phyloP scores from a whole-genome alignment of 768 basidiomycete genomes.

The Serendipita indica region DNA sequence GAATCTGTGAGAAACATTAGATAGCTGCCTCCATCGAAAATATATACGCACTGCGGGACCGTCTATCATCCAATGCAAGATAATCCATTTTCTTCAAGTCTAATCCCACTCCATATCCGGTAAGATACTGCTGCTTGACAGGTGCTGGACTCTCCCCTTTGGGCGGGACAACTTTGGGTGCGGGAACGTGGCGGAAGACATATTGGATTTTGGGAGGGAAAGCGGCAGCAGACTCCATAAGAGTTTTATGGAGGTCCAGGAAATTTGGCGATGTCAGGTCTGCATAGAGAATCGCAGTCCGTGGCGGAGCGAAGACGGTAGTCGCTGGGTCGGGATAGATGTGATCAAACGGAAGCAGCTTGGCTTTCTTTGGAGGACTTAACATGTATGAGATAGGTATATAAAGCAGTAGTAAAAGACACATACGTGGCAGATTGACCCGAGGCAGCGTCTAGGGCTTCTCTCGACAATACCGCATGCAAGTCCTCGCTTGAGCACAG shows the following conservation, averaged over 20 bases:
- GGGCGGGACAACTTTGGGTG: slow-evolving; percentile 16
- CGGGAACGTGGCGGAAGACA: slow-evolving; percentile 55
- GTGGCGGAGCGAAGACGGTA: slow-evolving; percentile 33
- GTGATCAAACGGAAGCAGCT: slow-evolving; percentile 64
- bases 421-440: slow-evolving; percentile 12
- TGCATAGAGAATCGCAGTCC: slow-evolving; percentile 68
- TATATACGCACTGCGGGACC: slow-evolving; percentile 14
- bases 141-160: slow-evolving; percentile 13
- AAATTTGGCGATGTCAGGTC: slow-evolving; percentile 52
- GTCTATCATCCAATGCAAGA: slow-evolving; percentile 78
- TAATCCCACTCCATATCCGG: slow-evolving; percentile 83
- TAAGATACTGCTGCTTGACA: slow-evolving; percentile 34
- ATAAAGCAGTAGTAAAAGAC: not conserved
- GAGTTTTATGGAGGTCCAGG: slow-evolving; percentile 48
- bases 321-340: slow-evolving; percentile 37
- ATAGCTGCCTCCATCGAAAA: too few relatives aligned
- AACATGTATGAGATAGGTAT: slow-evolving; percentile 10
- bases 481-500: slow-evolving; percentile 32
- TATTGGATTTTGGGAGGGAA: slow-evolving; percentile 46
- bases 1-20: too few relatives aligned
- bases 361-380: slow-evolving; percentile 29
- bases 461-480: slow-evolving; percentile 14
- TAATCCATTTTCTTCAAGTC: slow-evolving; percentile 98
- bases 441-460: slow-evolving; percentile 3
- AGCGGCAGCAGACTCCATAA: slow-evolving; percentile 36